Evolutionary conservation across 1,284 basidiomycete species (phyloP).

Genomic region (Boletus mariae): DNA sequence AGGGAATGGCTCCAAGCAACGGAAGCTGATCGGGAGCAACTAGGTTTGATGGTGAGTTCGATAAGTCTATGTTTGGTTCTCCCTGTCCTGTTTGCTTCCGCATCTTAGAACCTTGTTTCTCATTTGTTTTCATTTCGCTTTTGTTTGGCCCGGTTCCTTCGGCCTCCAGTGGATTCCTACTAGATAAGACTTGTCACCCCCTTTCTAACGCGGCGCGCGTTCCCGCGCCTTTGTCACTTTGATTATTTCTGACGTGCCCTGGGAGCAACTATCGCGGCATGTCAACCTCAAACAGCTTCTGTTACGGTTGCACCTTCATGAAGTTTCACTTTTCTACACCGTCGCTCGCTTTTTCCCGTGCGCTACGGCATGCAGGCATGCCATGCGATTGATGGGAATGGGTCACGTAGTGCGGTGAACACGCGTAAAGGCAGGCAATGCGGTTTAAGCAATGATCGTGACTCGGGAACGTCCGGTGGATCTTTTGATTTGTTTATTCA

Average conservation of each 20-base stretch:
- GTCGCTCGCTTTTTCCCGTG: slow-evolving; percentile 24
- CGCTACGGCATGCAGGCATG: slow-evolving; percentile 26
- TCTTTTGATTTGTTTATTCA: slow-evolving; percentile 17
- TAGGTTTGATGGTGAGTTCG: slow-evolving; percentile 27
- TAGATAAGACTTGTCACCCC: slow-evolving; percentile 3
- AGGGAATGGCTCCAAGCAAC: slow-evolving; percentile 47
- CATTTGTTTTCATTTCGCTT: slow-evolving; percentile 10
- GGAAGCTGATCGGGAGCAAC: slow-evolving; percentile 37
- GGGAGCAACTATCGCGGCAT: slow-evolving; percentile 5
- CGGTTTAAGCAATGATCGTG: slow-evolving; percentile 16
- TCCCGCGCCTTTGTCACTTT: slow-evolving; percentile 7
- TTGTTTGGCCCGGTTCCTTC: slow-evolving; percentile 2
- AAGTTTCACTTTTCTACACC: slow-evolving; percentile 15
- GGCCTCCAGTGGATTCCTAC: slow-evolving; percentile 11
- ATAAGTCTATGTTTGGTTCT: slow-evolving; percentile 9
- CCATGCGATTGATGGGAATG: slow-evolving; percentile 29
- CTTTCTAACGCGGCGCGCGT: slow-evolving; percentile 1
- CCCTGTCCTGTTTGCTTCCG: neutral
- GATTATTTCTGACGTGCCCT: slow-evolving; percentile 10
- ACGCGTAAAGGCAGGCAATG: slow-evolving; percentile 15
- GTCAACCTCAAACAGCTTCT: slow-evolving; percentile 5
- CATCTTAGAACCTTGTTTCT: slow-evolving; percentile 1
- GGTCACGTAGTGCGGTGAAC: slow-evolving; percentile 22
- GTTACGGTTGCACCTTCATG: slow-evolving; percentile 4
- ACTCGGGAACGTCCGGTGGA: slow-evolving; percentile 25